Evolutionary conservation across 2,329 filamentous ascomycete species (phyloP).

Genomic region (Rugonectria rugulosa): DNA sequence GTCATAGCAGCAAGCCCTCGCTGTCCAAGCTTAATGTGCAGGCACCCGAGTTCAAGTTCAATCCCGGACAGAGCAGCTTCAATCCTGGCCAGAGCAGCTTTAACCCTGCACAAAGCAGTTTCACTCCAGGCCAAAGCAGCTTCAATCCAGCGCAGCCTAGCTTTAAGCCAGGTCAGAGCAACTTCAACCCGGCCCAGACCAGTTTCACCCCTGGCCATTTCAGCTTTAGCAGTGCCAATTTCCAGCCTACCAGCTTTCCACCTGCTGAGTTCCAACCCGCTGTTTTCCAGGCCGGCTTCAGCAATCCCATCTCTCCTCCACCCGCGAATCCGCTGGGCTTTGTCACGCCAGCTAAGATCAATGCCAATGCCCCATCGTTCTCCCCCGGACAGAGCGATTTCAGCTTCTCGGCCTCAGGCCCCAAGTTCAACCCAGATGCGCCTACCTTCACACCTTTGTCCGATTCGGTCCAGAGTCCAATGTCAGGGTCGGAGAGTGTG

Average conservation of each 20-base stretch:
- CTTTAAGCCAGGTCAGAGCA: constrained; percentile 37
- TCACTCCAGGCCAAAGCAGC: constrained; percentile 74
- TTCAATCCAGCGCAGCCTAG: constrained; percentile 64
- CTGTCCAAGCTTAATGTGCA: constrained; percentile 86
- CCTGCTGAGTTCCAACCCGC: constrained; percentile 54
- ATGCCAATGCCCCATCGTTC: constrained; percentile 74
- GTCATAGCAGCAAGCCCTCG: constrained; percentile 73
- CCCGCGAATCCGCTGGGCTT: constrained; percentile 23
- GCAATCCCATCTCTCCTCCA: constrained; percentile 32
- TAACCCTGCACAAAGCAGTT: constrained; percentile 55
- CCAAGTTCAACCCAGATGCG: constrained; percentile 78
- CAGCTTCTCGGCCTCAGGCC: constrained; percentile 71
- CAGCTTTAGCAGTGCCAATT: constrained; percentile 23
- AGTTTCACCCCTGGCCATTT: constrained; percentile 37
- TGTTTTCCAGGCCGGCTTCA: constrained; percentile 51
- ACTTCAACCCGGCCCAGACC: constrained; percentile 64
- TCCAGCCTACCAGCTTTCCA: constrained; percentile 21
- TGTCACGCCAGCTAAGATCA: constrained; percentile 61
- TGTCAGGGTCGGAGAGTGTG: constrained; percentile 54
- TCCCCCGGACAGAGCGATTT: constrained; percentile 71
- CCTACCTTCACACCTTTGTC: constrained; percentile 75
- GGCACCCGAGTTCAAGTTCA: constrained; percentile 88
- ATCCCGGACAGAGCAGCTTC: constrained; percentile 54
- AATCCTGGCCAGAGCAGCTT: constrained; percentile 78
- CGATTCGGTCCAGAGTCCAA: constrained; percentile 56